Evolutionary conservation across 139 green algal genomes (phyloP), one percentile per base, ranked within the genome.

Genomic region (Volvox reticuliferus): DNA sequence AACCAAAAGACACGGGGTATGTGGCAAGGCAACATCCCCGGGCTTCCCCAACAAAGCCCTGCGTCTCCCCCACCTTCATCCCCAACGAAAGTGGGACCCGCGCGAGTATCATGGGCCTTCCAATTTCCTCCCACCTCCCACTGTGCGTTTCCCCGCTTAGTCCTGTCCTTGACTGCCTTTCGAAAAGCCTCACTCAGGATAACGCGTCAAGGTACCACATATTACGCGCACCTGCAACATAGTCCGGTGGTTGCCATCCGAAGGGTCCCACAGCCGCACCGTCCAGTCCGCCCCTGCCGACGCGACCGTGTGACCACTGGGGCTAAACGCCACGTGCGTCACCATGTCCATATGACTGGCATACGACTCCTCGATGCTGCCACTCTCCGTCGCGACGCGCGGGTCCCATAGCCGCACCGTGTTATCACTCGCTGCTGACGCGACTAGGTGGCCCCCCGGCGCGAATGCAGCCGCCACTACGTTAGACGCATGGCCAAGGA

Each of bases 321-420:
- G 88, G 30, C 73, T 87, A 67, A 88, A 91, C 2, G 77, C 62
- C 35, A 91, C 88, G 63, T 67, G 22, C 14, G 78, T 88, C 32
- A 87, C 77, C 18, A 16, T 63, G 65, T 87, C 88, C 78, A 91
- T 88, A 67, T 91, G 78, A 36, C 37, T 69, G 24, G 24, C 62
- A 14, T 20, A 26, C 5, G 36, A n/a, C 71, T 83, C 86, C 86
- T 90, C 86, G 22, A 90, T n/a, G n/a, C 50, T 65, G 14, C 61
- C 61, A 32, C 73, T 24, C 73, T 83, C 86, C 32, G 68, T 82
- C 30, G 86, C 86, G 20, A 90, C 44, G 6, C 32, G 50, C 0
- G 86, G 86, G 73, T 90, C 86, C 86, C 86, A 90, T 55, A 90
- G 50, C 73, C 86, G 86, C 26, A 88, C 86, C 73, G 86, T 90